A percentile compares a stretch with the other conserved stretches of the same genome.
Evolutionary conservation across 2,329 filamentous ascomycete species (phyloP).

Genomic region (Hortaea werneckii): DNA sequence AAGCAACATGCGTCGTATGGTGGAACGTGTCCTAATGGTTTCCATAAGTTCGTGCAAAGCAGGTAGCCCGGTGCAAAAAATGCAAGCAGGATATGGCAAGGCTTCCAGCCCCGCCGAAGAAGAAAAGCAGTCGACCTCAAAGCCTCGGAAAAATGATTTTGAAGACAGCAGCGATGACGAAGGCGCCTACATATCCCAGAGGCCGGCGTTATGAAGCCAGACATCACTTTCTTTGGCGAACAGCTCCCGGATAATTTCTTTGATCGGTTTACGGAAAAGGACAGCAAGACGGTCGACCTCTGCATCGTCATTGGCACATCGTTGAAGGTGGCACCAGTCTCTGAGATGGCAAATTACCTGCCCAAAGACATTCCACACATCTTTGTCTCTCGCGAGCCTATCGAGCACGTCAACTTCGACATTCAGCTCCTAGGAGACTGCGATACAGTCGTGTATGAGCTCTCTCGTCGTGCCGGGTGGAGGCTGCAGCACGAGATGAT

Average conservation of each 20-base stretch:
- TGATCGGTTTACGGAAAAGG: conserved; percentile 66
- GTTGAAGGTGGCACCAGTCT: conserved; percentile 90
- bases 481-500: conserved; percentile 68
- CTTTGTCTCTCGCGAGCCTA: conserved; percentile 44
- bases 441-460: conserved; percentile 78
- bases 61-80: conserved; percentile 64
- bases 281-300: conserved; percentile 71
- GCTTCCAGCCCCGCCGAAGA: conserved; percentile 8
- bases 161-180: conserved; percentile 46
- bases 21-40: too few relatives aligned
- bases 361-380: conserved; percentile 24
- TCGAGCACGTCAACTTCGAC: conserved; percentile 87
- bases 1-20: too few relatives aligned
- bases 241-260: conserved; percentile 76
- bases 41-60: conserved; percentile 53
- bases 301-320: conserved; percentile 94
- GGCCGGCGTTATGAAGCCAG: conserved; percentile 82
- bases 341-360: conserved; percentile 53
- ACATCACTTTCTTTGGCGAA: conserved; percentile 98
- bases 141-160: conserved; percentile 40
- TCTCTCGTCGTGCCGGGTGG: conserved; percentile 77
- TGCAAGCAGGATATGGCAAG: conserved; percentile 44
- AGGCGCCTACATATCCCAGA: conserved; percentile 54
- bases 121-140: conserved; percentile 26
- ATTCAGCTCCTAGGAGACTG: conserved; percentile 94